These are phyloP conservation scores for Isabelozyma pseudorhagii DNA, from an alignment of 805 yeast species.

Conservation along the genomic window DNA sequence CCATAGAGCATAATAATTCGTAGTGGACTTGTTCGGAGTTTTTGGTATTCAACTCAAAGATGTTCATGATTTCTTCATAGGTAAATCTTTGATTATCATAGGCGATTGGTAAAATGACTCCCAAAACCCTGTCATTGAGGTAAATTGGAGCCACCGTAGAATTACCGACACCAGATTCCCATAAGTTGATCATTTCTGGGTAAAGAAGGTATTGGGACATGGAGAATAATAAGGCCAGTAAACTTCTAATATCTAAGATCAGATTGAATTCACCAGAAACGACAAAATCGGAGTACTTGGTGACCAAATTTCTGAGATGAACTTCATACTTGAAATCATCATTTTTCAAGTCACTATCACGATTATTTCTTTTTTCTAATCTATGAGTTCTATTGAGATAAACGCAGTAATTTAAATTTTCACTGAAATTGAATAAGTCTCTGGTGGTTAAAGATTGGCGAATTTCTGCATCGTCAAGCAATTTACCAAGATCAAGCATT, in stretches of 20 bases:
- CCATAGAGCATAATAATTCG: slow-evolving; percentile 66
- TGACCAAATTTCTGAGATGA: slow-evolving; percentile 28
- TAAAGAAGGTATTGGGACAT: slow-evolving; percentile 54
- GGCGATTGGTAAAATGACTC: slow-evolving; percentile 65
- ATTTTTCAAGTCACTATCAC: slow-evolving; percentile 35
- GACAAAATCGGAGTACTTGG: slow-evolving; percentile 27
- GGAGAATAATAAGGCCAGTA: slow-evolving; percentile 26
- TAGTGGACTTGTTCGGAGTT: slow-evolving; percentile 29
- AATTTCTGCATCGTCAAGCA: slow-evolving; percentile 19
- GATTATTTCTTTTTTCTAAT: slow-evolving; percentile 28
- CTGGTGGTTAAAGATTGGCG: slow-evolving; percentile 11
- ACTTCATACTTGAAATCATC: slow-evolving; percentile 25
- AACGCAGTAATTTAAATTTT: slow-evolving; percentile 21
- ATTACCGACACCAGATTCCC: slow-evolving; percentile 62
- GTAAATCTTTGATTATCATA: slow-evolving; percentile 56
- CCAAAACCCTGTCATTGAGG: slow-evolving; percentile 63
- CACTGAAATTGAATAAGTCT: slow-evolving; percentile 21
- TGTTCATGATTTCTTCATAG: slow-evolving; percentile 57
- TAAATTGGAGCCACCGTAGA: slow-evolving; percentile 41
- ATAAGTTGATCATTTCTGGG: slow-evolving; percentile 62
- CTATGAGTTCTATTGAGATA: slow-evolving; percentile 29
- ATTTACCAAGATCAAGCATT: slow-evolving; percentile 11
- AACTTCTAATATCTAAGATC: slow-evolving; percentile 17
- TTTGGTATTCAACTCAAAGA: slow-evolving; percentile 47
- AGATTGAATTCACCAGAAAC: slow-evolving; percentile 25